These are phyloP conservation scores for Gremmenia infestans DNA, from an alignment of 2,329 filamentous ascomycete genomes.

Conservation along the genomic window DNA sequence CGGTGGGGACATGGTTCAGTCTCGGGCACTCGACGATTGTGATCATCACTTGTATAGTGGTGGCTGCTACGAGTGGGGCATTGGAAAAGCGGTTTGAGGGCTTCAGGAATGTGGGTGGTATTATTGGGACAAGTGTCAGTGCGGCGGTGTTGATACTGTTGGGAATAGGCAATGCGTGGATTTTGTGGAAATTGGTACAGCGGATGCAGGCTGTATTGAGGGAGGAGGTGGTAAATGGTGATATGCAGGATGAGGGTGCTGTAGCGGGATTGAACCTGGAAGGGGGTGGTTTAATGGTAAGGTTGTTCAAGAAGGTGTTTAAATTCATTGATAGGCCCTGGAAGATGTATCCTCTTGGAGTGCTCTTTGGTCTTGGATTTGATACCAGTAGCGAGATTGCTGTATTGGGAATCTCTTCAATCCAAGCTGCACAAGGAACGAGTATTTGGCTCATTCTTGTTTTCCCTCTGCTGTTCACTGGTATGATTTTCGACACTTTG, in stretches of 20 bases:
- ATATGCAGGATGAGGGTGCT: conserved; percentile 23
- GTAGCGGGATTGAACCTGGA: conserved; percentile 57
- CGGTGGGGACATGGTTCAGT: conserved; percentile 91
- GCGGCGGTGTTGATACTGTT: conserved; percentile 78
- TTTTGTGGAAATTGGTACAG: conserved; percentile 70
- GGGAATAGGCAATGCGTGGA: conserved; percentile 79
- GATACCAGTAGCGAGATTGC: conserved; percentile 95
- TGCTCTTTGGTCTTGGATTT: conserved; percentile 89
- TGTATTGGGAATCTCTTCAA: conserved; percentile 80
- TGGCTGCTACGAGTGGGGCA: conserved; percentile 84
- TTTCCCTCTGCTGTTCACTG: conserved; percentile 84
- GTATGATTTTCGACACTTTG: conserved; percentile 38
- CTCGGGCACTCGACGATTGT: conserved; percentile 93
- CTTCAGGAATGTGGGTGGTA: conserved; percentile 76
- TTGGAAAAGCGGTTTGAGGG: conserved; percentile 74
- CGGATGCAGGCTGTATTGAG: conserved; percentile 61
- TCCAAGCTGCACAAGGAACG: conserved; percentile 81
- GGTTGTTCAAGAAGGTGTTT: conserved; percentile 70
- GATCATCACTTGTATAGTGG: conserved; percentile 81
- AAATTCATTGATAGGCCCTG: conserved; percentile 69
- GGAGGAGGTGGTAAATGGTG: conserved; percentile 22
- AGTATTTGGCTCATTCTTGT: conserved; percentile 92
- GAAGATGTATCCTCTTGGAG: conserved; percentile 93
- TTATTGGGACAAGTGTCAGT: conserved; percentile 84
- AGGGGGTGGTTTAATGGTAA: conserved; percentile 70